phyloP scores from a whole-genome alignment of 2,329 filamentous ascomycete species.

The Rutstroemia sp. region DNA sequence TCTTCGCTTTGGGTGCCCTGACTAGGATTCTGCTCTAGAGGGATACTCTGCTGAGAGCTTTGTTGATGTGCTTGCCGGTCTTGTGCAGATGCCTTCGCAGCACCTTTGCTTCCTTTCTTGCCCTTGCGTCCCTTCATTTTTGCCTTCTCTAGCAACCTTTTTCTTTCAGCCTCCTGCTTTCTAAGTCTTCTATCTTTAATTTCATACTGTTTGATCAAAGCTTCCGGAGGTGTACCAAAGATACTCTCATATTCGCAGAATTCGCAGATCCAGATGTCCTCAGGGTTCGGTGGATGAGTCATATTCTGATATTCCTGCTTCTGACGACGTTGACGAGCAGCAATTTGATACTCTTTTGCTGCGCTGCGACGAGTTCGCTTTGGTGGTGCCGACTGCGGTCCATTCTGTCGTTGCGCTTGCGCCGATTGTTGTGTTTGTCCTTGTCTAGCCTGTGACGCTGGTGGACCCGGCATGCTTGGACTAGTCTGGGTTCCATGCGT shows the following conservation, averaged over 20 bases:
- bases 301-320: slow-evolving; percentile 71
- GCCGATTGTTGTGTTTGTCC: slow-evolving; percentile 27
- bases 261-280: slow-evolving; percentile 91
- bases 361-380: slow-evolving; percentile 60
- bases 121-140: slow-evolving; percentile 89
- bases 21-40: slow-evolving; percentile 24
- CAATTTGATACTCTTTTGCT: slow-evolving; percentile 63
- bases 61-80: slow-evolving; percentile 24
- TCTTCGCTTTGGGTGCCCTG: slow-evolving; percentile 41
- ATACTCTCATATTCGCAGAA: slow-evolving; percentile 98
- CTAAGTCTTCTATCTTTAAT: slow-evolving; percentile 84
- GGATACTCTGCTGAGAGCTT: slow-evolving; percentile 32
- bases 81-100: slow-evolving; percentile 19
- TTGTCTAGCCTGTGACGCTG: slow-evolving; percentile 21
- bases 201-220: slow-evolving; percentile 86
- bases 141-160: slow-evolving; percentile 79
- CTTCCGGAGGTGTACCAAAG: slow-evolving; percentile 78
- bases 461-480: slow-evolving; percentile 20
- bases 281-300: slow-evolving; percentile 60
- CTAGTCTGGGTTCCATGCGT: slow-evolving; percentile 30
- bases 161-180: slow-evolving; percentile 78
- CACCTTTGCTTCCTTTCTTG: slow-evolving; percentile 67
- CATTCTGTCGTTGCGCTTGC: slow-evolving; percentile 31
- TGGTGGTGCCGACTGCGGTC: slow-evolving; percentile 32
- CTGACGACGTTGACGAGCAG: slow-evolving; percentile 70